phyloP scores from a whole-genome alignment of 176 grass and related monocot species.

The Elaeis guineensis region DNA sequence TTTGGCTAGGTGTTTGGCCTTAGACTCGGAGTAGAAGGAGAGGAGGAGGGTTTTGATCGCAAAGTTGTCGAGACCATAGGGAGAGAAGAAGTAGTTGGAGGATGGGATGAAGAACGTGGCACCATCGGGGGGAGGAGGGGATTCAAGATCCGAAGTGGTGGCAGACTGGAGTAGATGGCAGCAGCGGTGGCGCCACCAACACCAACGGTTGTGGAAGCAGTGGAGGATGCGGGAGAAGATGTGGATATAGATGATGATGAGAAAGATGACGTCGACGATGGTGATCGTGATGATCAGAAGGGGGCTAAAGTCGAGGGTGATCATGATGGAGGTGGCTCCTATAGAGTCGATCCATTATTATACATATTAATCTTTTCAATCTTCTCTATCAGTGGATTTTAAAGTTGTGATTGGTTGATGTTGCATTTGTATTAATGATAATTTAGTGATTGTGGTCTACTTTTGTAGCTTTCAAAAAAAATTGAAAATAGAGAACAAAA shows the following conservation, averaged over 20 bases:
- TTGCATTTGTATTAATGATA: too few species aligned
- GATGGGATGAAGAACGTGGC: constrained; percentile 22
- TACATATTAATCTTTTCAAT: too few species aligned
- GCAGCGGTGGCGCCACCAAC: neutral
- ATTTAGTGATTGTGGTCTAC: too few species aligned
- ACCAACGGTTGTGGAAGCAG: constrained; percentile 26
- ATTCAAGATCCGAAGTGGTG: constrained; percentile 24
- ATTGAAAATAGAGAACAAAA: too few species aligned
- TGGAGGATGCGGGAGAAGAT: constrained; percentile 51
- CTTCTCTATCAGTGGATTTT: too few species aligned
- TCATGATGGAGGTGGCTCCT: neutral
- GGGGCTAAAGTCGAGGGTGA: constrained; percentile 45
- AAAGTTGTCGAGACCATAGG: constrained; percentile 57
- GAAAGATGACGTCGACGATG: constrained; percentile 61
- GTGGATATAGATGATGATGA: constrained; percentile 82
- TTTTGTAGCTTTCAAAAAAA: too few species aligned
- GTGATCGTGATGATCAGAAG: constrained; percentile 90
- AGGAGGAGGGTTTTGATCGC: constrained; percentile 75
- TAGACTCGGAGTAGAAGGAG: constrained; percentile 40
- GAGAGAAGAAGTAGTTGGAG: constrained; percentile 60
- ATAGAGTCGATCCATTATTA: too few species aligned
- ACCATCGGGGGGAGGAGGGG: constrained; percentile 28
- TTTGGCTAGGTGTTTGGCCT: constrained; percentile 30
- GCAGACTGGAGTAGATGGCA: constrained; percentile 30
- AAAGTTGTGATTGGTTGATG: too few species aligned